phyloP scores from a whole-genome alignment of 257 asterid species.

The Pogostemon cablin region DNA sequence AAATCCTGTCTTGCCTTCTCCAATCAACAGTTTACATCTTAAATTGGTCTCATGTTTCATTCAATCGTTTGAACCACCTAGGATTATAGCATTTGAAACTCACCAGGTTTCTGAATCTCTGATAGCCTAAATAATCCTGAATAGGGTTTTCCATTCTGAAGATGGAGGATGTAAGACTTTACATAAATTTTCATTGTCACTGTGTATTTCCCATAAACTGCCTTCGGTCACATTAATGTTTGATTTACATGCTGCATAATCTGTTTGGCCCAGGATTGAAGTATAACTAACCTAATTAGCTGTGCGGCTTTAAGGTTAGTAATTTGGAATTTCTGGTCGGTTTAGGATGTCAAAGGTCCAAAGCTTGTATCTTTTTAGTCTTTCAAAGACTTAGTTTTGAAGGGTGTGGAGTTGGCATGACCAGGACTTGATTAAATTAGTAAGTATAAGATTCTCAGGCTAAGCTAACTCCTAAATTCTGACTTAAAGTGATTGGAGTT shows the following conservation, averaged over 20 bases:
- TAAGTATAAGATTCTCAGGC: slow-evolving; percentile 15
- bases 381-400: background rate
- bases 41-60: slow-evolving; percentile 6
- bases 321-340: slow-evolving; percentile 21
- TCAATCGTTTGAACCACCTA: slow-evolving; percentile 2
- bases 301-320: background rate
- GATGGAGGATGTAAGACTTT: slow-evolving; percentile 14
- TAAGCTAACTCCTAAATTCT: background rate
- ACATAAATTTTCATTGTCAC: slow-evolving; percentile 4
- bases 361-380: background rate
- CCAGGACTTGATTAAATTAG: background rate
- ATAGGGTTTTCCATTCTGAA: slow-evolving; percentile 7
- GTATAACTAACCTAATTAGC: background rate
- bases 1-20: slow-evolving; percentile 15
- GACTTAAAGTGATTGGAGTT: slow-evolving; percentile 7
- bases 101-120: background rate
- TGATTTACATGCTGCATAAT: background rate
- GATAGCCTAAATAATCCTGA: background rate
- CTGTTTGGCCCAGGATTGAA: background rate
- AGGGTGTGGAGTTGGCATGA: background rate
- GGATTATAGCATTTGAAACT: background rate
- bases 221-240: background rate
- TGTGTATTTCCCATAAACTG: background rate
- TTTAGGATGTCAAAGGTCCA: slow-evolving; percentile 15
- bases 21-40: background rate